Evolutionary conservation across 1,284 basidiomycete genomes (phyloP).

Genomic region (Papiliotrema fonsecae): DNA sequence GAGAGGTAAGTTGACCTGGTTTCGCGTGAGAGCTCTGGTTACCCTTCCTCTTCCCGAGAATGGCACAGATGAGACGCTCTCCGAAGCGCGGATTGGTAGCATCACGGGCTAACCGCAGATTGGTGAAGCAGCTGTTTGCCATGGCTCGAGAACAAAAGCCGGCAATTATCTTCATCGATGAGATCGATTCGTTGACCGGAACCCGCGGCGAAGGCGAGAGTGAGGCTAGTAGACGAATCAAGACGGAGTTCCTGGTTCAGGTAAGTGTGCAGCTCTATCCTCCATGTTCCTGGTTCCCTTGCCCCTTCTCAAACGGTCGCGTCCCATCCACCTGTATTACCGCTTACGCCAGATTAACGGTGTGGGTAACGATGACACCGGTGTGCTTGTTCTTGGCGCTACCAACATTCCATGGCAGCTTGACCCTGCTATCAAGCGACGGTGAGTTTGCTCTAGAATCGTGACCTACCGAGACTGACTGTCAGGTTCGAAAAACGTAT

Average conservation of each 20-base stretch:
- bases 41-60: background rate
- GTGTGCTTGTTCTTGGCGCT: conserved; percentile 95
- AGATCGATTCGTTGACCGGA: conserved; percentile 93
- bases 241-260: conserved; percentile 89
- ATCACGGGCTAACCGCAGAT: conserved; percentile 50
- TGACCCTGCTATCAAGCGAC: conserved; percentile 95
- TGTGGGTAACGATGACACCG: conserved; percentile 94
- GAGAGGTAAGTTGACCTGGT: conserved; percentile 62
- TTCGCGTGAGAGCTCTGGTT: background rate
- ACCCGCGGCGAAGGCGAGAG: conserved; percentile 94
- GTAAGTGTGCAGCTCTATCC: no score
- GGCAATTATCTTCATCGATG: conserved; percentile 97
- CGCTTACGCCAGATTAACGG: conserved; percentile 79
- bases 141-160: conserved; percentile 96
- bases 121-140: conserved; percentile 94
- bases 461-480: background rate
- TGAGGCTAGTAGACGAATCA: conserved; percentile 91
- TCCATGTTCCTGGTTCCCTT: no score
- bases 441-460: conserved; percentile 52
- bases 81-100: background rate
- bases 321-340: no score
- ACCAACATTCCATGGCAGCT: conserved; percentile 98
- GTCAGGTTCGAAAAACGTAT: conserved; percentile 91
- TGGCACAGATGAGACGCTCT: no score
- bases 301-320: no score